These are phyloP conservation scores for Heliosperma pusillum DNA, from an alignment of 148 eudicot genomes.

Conservation along the genomic window DNA sequence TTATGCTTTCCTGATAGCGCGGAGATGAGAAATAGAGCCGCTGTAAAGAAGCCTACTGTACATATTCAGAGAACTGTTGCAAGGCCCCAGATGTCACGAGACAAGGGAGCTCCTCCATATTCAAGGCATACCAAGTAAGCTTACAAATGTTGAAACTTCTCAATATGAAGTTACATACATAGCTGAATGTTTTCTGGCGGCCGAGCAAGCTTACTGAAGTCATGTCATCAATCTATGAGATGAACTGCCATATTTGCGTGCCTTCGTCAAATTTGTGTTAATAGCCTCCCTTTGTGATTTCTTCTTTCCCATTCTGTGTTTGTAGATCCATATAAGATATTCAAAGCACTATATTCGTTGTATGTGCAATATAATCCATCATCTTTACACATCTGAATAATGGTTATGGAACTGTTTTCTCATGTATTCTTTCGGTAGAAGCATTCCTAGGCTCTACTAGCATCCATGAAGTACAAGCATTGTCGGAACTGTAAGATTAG, in stretches of 20 bases:
- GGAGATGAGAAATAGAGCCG: conserved; percentile 32
- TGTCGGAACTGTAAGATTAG: too few species aligned
- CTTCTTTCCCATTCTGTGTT: not conserved
- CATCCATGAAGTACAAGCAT: too few species aligned
- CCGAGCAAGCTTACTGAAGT: conserved; percentile 8
- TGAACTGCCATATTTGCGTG: not conserved
- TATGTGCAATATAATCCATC: conserved; percentile 1
- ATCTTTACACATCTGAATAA: not conserved
- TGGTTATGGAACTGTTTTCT: too few species aligned
- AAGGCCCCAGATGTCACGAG: conserved; percentile 22
- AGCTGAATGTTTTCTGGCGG: not conserved
- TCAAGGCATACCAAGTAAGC: conserved; percentile 26
- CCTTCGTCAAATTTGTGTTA: not conserved
- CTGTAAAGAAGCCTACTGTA: conserved; percentile 23
- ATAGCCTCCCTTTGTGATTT: not conserved
- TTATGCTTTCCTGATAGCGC: conserved; percentile 15
- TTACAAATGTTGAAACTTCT: conserved; percentile 7
- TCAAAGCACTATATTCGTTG: conserved; percentile 6
- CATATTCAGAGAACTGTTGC: conserved; percentile 23
- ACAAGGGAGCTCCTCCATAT: conserved; percentile 13
- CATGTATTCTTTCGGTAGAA: too few species aligned
- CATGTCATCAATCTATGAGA: not conserved
- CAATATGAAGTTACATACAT: too few species aligned
- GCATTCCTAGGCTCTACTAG: too few species aligned
- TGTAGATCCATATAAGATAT: not conserved